Evolutionary conservation across 73 alveolate genomes (phyloP), one percentile per base, ranked within the genome.

Genomic region (Loxodes magnus): DNA sequence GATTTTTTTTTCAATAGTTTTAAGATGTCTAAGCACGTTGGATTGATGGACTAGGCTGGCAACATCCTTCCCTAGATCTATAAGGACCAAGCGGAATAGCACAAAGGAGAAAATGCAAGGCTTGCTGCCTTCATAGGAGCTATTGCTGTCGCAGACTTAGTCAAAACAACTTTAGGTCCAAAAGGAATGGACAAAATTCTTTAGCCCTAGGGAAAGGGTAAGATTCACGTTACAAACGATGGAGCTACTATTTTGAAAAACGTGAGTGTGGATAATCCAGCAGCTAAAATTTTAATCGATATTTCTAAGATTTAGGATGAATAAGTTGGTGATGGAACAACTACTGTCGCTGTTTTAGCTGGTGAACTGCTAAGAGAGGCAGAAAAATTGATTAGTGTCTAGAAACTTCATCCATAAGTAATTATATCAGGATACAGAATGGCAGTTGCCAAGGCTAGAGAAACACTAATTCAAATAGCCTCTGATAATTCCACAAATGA

Each of bases 271-370:
- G 98, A 87, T 64, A 90, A 90, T 73, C 96, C 96, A 14, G 98
- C 98, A 27, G 98, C 98, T 5, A 90, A 83, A 86, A 90, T 90
- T 36, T 58, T 90, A 10, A 88, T 90, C 46, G 97, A 90, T 49
- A 90, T 90, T 60, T 86, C 96, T n/a, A 86, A 87, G 61, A 86
- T 94, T 16, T 84, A 90, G 66, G 98, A 90, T 71, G 92, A 75
- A 37, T 95, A 78, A 55, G 98, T 90, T 6, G 98, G 98, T 37
- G 98, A 90, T 78, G 98, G 98, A 15, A 90, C 98, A 12, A 90
- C 97, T 5, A 88, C 95, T 30, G 97, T 87, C 10, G 97, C 95
- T 19, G 88, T 74, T 15, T 61, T 90, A 27, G 96, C 96, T 17
- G 98, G 98, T 43, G 98, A 90, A 55, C 71, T 90, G 10, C 65